Base-by-base conservation (phyloP, 345 rosid species). In the Populus alba region DNA sequence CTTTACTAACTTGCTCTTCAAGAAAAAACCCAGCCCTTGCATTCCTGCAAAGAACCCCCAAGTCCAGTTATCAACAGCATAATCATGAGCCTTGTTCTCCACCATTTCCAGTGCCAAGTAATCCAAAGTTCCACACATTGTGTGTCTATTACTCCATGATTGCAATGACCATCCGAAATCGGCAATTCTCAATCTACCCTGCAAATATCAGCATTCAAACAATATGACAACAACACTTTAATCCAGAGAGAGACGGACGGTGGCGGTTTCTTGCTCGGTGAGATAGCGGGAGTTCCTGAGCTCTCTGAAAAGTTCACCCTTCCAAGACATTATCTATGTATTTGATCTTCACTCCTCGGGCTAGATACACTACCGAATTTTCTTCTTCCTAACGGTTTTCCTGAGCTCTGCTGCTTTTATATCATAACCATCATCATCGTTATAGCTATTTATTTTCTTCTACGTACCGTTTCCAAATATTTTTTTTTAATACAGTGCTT, bases 151-250 rank as follows among this genome's bases (percentile, higher is more conserved):
- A 87, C 85, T 84, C 83, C 82, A 88, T 27, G 99, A 94, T 84
- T 97, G 99, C n/a, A 97, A 97, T 13, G 98, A 92, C 99, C 98
- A 92, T 37, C 99, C 97, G 78, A 97, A 97, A 72, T 94, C 99
- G 0, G 95, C 99, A 78, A 97, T 97, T 86, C 91, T 94, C 82
- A 94, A 76, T 57, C 94, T 90, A 35, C 99, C 99, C 97, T 97
- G 77, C 77, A 76, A 39, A 63, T 27, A 47, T 73, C 63, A 35
- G 33, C 57, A 51, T 51, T 6, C 59, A 71, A 77, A 77, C 23
- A 13, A 33, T 29, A 29, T 2, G 31, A 29, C 31, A 29, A 29
- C 31, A 29, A 29, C 31, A 2, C 31, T 29, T 29, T 29, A 29
- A 29, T 29, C 31, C 31, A 45, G 22, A 2, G 31, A 17, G 84